These are phyloP conservation scores for Globisporangium carolinianum DNA, from an alignment of 352 stramenopile genomes.

Conservation along the genomic window DNA sequence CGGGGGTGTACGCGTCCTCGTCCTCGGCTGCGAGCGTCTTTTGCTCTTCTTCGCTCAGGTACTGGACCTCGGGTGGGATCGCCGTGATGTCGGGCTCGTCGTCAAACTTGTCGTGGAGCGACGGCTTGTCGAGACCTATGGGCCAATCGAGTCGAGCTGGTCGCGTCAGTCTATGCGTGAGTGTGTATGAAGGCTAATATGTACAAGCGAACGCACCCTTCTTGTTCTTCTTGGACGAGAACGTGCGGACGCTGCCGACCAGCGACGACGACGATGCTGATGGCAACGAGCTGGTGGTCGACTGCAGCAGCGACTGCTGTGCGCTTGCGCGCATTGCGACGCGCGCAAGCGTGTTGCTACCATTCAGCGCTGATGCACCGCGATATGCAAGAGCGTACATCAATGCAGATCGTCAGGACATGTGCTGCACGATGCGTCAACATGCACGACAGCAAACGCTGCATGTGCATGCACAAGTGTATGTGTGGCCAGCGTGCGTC, in stretches of 20 bases:
- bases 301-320: constrained; percentile 13
- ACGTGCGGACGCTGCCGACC: constrained; percentile 14
- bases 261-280: background rate
- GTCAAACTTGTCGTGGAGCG: constrained; percentile 48
- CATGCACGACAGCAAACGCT: no score
- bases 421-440: no score
- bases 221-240: constrained; percentile 59
- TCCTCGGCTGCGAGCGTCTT: constrained; percentile 16
- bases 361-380: constrained; percentile 12
- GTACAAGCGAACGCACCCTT: constrained; percentile 19
- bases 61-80: constrained; percentile 54
- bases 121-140: constrained; percentile 37
- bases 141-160: no score
- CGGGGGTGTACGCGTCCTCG: constrained; percentile 15
- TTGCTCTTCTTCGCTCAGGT: constrained; percentile 40
- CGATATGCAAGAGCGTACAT: no score
- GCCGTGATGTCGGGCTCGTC: constrained; percentile 39
- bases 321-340: constrained; percentile 17
- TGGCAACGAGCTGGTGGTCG: background rate
- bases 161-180: no score
- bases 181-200: no score
- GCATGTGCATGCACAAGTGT: no score
- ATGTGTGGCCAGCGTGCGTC: no score
- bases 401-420: no score
- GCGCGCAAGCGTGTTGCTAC: constrained; percentile 12